Evolutionary conservation across 192 early-diverging fungal species (phyloP).

Genomic region (Podila epigama): DNA sequence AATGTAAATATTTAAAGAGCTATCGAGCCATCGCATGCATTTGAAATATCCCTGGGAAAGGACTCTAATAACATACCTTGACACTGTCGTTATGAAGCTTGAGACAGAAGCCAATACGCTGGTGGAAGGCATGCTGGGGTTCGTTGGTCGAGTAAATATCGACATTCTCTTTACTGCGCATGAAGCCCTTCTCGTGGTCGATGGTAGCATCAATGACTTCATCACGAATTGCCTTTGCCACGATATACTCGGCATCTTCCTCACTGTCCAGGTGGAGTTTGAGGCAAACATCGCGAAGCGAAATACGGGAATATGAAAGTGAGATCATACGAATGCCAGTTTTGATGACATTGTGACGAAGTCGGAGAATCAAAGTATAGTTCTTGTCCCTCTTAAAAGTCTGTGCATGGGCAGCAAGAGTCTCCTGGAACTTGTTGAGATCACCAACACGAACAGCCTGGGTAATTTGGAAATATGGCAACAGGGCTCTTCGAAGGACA

Average conservation of each 20-base stretch:
- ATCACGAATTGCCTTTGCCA: slow-evolving; percentile 97
- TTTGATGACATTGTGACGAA: slow-evolving; percentile 99
- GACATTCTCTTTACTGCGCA: slow-evolving; percentile 91
- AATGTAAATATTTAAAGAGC: neutral
- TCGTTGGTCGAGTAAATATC: slow-evolving; percentile 98
- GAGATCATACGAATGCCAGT: slow-evolving; percentile 97
- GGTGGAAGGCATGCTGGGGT: slow-evolving; percentile 94
- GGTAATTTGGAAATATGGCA: slow-evolving; percentile 94
- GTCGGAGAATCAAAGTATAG: slow-evolving; percentile 88
- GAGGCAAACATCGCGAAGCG: slow-evolving; percentile 94
- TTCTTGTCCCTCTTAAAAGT: slow-evolving; percentile 90
- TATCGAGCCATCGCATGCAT: neutral
- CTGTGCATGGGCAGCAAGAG: slow-evolving; percentile 73
- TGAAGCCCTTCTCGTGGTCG: slow-evolving; percentile 92
- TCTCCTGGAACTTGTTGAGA: slow-evolving; percentile 91
- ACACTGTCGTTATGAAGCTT: slow-evolving; percentile 97
- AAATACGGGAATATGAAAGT: slow-evolving; percentile 95
- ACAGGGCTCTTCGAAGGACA: slow-evolving; percentile 81
- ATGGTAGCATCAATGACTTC: slow-evolving; percentile 98
- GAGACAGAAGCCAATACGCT: slow-evolving; percentile 93
- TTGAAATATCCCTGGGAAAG: neutral
- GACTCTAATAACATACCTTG: slow-evolving; percentile 58
- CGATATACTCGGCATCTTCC: slow-evolving; percentile 99
- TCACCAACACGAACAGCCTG: slow-evolving; percentile 98
- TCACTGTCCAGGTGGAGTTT: slow-evolving; percentile 98